A percentile compares a stretch with the other conserved stretches of the same genome.
Conservation (phyloP, 768 basidiomycete genomes). For the Xerocomus brunneocitrinus region DNA sequence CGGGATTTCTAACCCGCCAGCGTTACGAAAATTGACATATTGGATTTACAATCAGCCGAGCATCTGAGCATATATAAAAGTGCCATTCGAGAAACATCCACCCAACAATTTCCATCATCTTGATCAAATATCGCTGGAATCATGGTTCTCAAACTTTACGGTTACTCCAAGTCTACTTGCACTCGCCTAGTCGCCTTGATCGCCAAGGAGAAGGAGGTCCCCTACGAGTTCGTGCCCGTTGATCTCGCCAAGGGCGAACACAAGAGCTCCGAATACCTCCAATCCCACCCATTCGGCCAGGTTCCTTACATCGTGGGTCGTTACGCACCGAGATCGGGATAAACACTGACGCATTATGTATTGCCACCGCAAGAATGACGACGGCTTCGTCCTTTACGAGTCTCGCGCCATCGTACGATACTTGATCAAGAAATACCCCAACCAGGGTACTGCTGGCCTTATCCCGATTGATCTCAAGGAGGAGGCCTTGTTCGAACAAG, state of each 20-base stretch:
- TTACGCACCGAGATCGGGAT: too few relatives aligned
- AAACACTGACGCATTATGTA: background rate
- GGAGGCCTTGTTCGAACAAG: constrained; percentile 48
- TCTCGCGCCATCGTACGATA: constrained; percentile 41
- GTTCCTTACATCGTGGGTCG: constrained; percentile 33
- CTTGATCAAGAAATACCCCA: constrained; percentile 36
- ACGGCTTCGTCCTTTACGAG: constrained; percentile 42
- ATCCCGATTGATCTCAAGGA: constrained; percentile 34
- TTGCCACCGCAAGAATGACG: constrained; percentile 26
- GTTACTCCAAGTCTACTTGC: constrained; percentile 36
- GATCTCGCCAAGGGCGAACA: constrained; percentile 42
- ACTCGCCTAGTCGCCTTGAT: constrained; percentile 48
- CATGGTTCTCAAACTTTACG: constrained; percentile 23
- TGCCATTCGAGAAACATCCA: background rate
- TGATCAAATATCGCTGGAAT: background rate
- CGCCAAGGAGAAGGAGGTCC: constrained; percentile 51
- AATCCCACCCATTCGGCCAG: constrained; percentile 54
- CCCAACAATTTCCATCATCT: background rate
- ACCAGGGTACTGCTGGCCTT: constrained; percentile 30
- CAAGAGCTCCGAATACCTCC: constrained; percentile 42
- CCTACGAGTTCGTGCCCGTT: constrained; percentile 46
- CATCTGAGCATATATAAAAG: background rate
- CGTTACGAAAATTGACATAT: background rate
- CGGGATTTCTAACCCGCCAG: background rate
- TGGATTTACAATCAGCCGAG: background rate